phyloP scores from a whole-genome alignment of 2,329 filamentous ascomycete genomes.

The Alternaria longipes region DNA sequence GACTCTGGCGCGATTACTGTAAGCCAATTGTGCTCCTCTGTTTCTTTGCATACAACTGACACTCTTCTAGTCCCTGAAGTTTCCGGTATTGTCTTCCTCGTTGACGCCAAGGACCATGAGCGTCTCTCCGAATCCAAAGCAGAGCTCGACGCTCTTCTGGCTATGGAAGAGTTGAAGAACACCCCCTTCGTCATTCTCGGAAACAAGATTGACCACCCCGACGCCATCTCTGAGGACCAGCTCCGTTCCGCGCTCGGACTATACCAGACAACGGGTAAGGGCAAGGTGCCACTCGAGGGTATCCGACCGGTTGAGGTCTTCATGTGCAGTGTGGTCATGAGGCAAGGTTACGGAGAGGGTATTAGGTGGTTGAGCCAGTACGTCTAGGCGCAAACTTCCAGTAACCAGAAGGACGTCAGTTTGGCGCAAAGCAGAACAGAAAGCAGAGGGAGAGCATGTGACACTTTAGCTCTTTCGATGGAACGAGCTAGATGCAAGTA shows the following conservation, averaged over 20 bases:
- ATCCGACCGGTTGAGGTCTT: slow-evolving; percentile 82
- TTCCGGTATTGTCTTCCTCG: slow-evolving; percentile 90
- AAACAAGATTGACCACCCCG: slow-evolving; percentile 99
- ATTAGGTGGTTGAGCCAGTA: slow-evolving; percentile 56
- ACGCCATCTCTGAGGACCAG: slow-evolving; percentile 95
- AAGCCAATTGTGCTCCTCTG: slow-evolving; percentile 2
- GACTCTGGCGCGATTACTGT: slow-evolving; percentile 54
- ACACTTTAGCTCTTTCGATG: not conserved
- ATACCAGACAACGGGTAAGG: slow-evolving; percentile 70
- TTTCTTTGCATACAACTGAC: slow-evolving; percentile 12
- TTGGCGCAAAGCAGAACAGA: not conserved
- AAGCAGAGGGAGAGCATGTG: not conserved
- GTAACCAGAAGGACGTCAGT: not conserved
- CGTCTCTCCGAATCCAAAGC: slow-evolving; percentile 94
- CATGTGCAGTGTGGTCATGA: slow-evolving; percentile 97
- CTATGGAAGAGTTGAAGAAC: slow-evolving; percentile 96
- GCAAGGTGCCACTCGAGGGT: slow-evolving; percentile 50
- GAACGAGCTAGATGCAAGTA: slow-evolving; percentile 10
- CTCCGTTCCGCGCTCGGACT: slow-evolving; percentile 89
- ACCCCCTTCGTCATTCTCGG: slow-evolving; percentile 95
- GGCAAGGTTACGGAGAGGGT: slow-evolving; percentile 70
- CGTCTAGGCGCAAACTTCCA: slow-evolving; percentile 35
- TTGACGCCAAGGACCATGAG: slow-evolving; percentile 97
- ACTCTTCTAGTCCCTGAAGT: slow-evolving; percentile 46
- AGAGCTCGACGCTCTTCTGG: slow-evolving; percentile 90